Conservation (phyloP, 352 stramenopile genomes). For the Pythium aristosporum region DNA sequence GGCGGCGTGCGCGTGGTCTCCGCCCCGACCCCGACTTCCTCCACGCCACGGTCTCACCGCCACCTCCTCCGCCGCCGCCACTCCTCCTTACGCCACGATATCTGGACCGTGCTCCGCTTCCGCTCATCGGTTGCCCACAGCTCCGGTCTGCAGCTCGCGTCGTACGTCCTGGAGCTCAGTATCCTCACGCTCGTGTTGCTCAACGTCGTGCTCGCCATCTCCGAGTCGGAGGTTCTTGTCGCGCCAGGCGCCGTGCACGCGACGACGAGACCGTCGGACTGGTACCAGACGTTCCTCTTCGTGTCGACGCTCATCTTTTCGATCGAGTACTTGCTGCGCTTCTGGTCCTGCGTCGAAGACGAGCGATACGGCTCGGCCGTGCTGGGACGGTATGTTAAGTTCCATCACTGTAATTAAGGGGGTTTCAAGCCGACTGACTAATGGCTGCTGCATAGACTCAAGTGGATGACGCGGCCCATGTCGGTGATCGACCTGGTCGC, state of each 20-base stretch:
- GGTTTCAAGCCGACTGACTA: background rate
- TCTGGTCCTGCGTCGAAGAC: constrained; percentile 83
- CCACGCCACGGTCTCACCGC: background rate
- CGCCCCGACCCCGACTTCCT: background rate
- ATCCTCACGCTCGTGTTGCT: constrained; percentile 74
- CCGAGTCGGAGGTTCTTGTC: constrained; percentile 33
- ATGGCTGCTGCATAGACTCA: constrained; percentile 34
- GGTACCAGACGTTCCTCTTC: constrained; percentile 78
- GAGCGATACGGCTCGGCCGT: constrained; percentile 50
- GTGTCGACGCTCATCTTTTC: constrained; percentile 71
- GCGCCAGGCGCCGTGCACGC: constrained; percentile 15
- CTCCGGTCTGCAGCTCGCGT: constrained; percentile 59
- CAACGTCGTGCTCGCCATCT: constrained; percentile 76
- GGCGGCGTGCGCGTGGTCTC: background rate
- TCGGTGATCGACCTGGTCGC: constrained; percentile 75
- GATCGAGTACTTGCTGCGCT: constrained; percentile 62
- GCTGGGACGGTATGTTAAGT: constrained; percentile 38
- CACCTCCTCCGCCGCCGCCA: background rate
- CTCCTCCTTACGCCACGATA: constrained; percentile 44
- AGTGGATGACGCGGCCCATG: constrained; percentile 78
- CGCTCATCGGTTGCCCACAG: constrained; percentile 54
- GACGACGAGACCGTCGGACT: constrained; percentile 21
- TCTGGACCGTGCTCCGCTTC: constrained; percentile 81
- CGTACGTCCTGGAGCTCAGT: constrained; percentile 59
- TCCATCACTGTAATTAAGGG: background rate